Percentiles rank a stretch among this genome's conserved stretches.
Conservation (phyloP, 2,329 filamentous ascomycete genomes). For the Thielaviopsis cerberus region DNA sequence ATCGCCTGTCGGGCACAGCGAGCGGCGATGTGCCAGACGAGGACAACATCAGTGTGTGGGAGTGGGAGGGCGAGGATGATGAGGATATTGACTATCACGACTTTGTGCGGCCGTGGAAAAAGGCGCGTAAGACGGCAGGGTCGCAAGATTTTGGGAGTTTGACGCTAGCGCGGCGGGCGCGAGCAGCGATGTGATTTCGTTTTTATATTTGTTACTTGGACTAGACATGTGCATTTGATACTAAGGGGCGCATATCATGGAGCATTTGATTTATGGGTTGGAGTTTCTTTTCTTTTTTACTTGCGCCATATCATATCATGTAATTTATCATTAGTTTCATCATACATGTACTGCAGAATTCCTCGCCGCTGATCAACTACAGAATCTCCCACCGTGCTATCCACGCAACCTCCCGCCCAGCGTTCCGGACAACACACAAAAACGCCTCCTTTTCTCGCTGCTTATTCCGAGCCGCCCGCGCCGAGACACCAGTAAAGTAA, state of each 20-base stretch:
- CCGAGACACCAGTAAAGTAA: not conserved
- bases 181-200: not conserved
- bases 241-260: not conserved
- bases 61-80: slow-evolving; percentile 9
- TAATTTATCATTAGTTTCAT: not conserved
- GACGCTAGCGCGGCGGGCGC: not conserved
- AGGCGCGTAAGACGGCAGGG: slow-evolving; percentile 4
- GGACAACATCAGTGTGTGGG: slow-evolving; percentile 8
- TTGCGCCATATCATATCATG: not conserved
- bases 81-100: slow-evolving; percentile 11
- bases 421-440: slow-evolving; percentile 64
- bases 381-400: slow-evolving; percentile 60
- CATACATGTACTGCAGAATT: not conserved
- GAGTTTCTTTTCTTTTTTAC: not conserved
- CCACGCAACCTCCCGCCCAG: slow-evolving; percentile 61
- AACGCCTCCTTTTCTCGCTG: slow-evolving; percentile 24
- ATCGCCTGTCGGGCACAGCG: not conserved
- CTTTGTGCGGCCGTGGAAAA: slow-evolving; percentile 12
- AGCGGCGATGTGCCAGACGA: not conserved
- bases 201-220: not conserved
- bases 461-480: slow-evolving; percentile 14
- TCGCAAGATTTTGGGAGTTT: not conserved
- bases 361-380: slow-evolving; percentile 16
- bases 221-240: not conserved
- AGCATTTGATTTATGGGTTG: not conserved